Evolutionary conservation across 2,329 filamentous ascomycete species (phyloP), one percentile per base, ranked within the genome.

Genomic region (Ophioceras dolichostomum): DNA sequence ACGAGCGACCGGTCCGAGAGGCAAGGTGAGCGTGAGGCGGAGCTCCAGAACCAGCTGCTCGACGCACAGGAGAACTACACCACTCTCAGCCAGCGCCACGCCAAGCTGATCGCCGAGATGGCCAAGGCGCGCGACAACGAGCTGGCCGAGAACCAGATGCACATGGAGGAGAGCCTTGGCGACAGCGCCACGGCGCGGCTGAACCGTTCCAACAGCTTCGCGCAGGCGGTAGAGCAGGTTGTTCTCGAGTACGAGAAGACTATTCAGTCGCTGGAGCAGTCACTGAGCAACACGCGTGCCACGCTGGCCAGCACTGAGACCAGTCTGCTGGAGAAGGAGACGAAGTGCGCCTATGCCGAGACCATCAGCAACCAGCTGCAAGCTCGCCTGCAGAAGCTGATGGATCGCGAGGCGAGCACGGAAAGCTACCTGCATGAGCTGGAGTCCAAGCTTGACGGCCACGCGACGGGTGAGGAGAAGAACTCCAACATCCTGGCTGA

Each of bases 231-330:
- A 16, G 91, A 98, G 52, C 84, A 94, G 52, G 86, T 98, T 17
- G 86, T 98, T 3, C 65, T 96, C 34, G 91, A 98, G 59, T 98
- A 98, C 54, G 93, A 98, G 57, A 96, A 94, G 68, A 98, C 93
- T 0, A 98, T 98, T 35, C 88, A 96, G 56, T 82, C 76, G 37
- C 71, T 98, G 13, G 91, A 98, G 58, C 79, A 87, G 36, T 95
- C 88, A 2, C 73, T 98, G 12, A 88, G 88, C 1, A 91, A 78
- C 51, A 96, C 91, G 1, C 76, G 91, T 40, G 71, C 83, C 24
- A 86, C 84, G 0, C 67, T 98, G 20, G 82, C 91, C 10, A 80
- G 67, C 45, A 88, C 83, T 0, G 93, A 98, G 57, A 91, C 87
- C 38, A 81, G 67, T 40, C 67, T 98, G 18, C 68, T 96, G 3